A percentile compares a stretch with the other conserved stretches of the same genome.
Evolutionary conservation across 2,329 filamentous ascomycete species (phyloP).

Genomic region (Mycosphaerella sp.): DNA sequence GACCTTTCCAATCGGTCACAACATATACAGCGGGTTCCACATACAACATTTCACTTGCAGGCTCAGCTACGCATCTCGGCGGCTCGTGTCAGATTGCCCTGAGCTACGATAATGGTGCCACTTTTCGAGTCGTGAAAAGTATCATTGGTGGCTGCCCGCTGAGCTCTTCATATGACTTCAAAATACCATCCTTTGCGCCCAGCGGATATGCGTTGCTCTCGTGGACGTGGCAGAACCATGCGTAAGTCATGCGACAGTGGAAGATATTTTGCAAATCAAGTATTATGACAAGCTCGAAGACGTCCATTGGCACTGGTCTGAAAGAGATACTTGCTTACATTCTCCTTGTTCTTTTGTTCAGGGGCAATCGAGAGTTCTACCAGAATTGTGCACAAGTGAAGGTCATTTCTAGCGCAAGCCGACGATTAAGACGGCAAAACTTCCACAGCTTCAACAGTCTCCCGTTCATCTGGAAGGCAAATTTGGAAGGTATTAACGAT

Average conservation of each 20-base stretch:
- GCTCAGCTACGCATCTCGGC: constrained; percentile 48
- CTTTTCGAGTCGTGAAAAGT: constrained; percentile 62
- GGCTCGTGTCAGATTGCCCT: constrained; percentile 72
- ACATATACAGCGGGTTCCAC: constrained; percentile 56
- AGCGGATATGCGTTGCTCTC: constrained; percentile 57
- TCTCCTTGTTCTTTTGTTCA: too few species aligned
- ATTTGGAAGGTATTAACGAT: constrained; percentile 37
- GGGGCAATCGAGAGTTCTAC: constrained; percentile 75
- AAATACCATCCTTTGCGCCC: constrained; percentile 58
- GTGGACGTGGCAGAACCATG: constrained; percentile 52
- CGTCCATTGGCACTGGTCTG: too few species aligned
- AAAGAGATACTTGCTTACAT: too few species aligned
- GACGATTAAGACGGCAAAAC: constrained; percentile 16
- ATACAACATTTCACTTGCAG: constrained; percentile 59
- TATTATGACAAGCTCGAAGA: too few species aligned
- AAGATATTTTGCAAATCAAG: too few species aligned
- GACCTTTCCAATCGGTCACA: constrained; percentile 48
- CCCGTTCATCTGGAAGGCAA: constrained; percentile 41
- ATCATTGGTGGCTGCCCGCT: constrained; percentile 54
- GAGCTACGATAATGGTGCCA: constrained; percentile 63
- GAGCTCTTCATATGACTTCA: constrained; percentile 55
- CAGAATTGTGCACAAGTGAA: constrained; percentile 40
- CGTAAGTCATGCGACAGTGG: neutral
- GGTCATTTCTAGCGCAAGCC: constrained; percentile 39
- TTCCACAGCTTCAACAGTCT: constrained; percentile 30